phyloP scores from a whole-genome alignment of 2,329 filamentous ascomycete genomes.

The Cytospora schulzeri region DNA sequence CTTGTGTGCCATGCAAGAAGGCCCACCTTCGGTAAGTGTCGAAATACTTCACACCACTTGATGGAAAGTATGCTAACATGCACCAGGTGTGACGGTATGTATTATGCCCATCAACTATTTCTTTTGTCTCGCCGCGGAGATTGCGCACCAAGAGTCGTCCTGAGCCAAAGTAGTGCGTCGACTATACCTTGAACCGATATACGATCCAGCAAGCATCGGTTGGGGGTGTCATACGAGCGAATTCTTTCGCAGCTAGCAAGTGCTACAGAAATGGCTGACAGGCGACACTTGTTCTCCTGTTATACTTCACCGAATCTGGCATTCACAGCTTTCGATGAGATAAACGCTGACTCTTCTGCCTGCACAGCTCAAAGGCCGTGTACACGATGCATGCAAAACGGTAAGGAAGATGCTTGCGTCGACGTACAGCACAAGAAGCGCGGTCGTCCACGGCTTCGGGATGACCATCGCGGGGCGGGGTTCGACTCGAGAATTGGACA shows the following conservation, averaged over 20 bases:
- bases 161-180: background rate
- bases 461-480: slow-evolving; percentile 62
- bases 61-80: slow-evolving; percentile 37
- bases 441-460: slow-evolving; percentile 74
- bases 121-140: slow-evolving; percentile 15
- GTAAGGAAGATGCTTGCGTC: slow-evolving; percentile 78
- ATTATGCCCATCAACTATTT: slow-evolving; percentile 28
- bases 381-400: slow-evolving; percentile 74
- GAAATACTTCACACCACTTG: slow-evolving; percentile 20
- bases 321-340: background rate
- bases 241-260: slow-evolving; percentile 4
- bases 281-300: slow-evolving; percentile 18
- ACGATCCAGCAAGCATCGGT: background rate
- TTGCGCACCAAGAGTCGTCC: background rate
- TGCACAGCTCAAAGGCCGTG: slow-evolving; percentile 71
- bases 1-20: slow-evolving; percentile 83
- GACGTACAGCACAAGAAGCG: slow-evolving; percentile 88
- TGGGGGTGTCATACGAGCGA: background rate
- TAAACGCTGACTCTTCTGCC: slow-evolving; percentile 33
- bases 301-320: background rate
- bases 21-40: slow-evolving; percentile 69
- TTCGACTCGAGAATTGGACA: slow-evolving; percentile 56
- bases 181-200: background rate
- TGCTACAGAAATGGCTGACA: slow-evolving; percentile 7
- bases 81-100: slow-evolving; percentile 66